Evolutionary conservation across 202 grass and related monocot genomes (phyloP).

Genomic region (Setaria italica): DNA sequence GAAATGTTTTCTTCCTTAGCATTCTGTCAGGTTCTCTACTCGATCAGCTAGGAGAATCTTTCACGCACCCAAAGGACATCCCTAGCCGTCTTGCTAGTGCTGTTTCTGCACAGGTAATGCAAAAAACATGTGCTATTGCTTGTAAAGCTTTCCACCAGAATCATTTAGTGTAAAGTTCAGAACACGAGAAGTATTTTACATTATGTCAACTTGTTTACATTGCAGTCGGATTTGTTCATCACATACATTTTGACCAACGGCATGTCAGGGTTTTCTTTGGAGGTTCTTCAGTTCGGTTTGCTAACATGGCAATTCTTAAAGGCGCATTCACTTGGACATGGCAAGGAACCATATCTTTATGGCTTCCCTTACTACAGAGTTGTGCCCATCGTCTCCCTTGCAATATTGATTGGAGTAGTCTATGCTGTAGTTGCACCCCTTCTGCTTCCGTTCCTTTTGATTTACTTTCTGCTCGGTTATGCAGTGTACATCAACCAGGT

Average conservation of each 20-base stretch:
- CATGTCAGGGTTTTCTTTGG: slow-evolving; percentile 93
- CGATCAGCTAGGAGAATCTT: slow-evolving; percentile 81
- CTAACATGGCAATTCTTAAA: slow-evolving; percentile 75
- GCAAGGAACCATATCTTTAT: slow-evolving; percentile 66
- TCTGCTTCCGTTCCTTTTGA: slow-evolving; percentile 85
- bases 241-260: slow-evolving; percentile 93
- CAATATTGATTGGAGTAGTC: slow-evolving; percentile 82
- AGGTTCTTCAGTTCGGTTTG: slow-evolving; percentile 86
- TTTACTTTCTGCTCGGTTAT: slow-evolving; percentile 87
- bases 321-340: slow-evolving; percentile 42
- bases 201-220: slow-evolving; percentile 29
- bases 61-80: slow-evolving; percentile 84
- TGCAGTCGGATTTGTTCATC: slow-evolving; percentile 97
- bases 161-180: background rate
- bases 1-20: slow-evolving; percentile 95
- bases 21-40: slow-evolving; percentile 83
- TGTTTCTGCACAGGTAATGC: slow-evolving; percentile 83
- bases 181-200: slow-evolving; percentile 18
- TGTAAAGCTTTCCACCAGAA: background rate
- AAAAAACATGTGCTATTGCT: background rate
- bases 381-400: slow-evolving; percentile 81
- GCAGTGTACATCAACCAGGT: slow-evolving; percentile 92
- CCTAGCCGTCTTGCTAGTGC: slow-evolving; percentile 82
- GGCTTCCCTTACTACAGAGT: slow-evolving; percentile 91
- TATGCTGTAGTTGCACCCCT: slow-evolving; percentile 77